These are phyloP conservation scores for Chlamydomonas sphaeroides DNA, from an alignment of 139 green algal genomes.

Conservation along the genomic window DNA sequence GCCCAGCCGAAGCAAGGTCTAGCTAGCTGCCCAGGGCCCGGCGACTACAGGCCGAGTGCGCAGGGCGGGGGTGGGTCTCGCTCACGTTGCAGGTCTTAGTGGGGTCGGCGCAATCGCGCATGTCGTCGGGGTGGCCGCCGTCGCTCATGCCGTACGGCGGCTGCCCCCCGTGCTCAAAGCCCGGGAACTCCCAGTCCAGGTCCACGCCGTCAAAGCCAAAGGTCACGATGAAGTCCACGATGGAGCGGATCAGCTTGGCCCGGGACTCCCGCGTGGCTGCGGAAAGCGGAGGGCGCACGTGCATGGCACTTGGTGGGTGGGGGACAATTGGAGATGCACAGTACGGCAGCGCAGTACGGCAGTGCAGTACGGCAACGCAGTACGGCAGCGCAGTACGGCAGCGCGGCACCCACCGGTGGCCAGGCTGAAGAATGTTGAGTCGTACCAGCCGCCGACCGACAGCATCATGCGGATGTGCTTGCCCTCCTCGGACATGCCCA, in stretches of 20 bases:
- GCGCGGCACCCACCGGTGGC: neutral
- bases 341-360: too few relatives aligned
- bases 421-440: neutral
- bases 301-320: too few relatives aligned
- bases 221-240: neutral
- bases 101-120: neutral
- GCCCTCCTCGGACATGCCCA: neutral
- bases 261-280: neutral
- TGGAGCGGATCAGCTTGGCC: neutral
- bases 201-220: conserved; percentile 21
- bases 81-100: neutral
- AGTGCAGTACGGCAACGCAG: too few relatives aligned
- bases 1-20: too few relatives aligned
- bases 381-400: too few relatives aligned
- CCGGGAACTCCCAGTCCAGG: conserved; percentile 27
- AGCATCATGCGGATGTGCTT: conserved; percentile 5
- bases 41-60: too few relatives aligned
- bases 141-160: neutral
- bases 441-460: conserved; percentile 19
- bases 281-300: too few relatives aligned
- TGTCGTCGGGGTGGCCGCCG: neutral
- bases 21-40: too few relatives aligned
- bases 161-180: conserved; percentile 14
- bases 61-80: too few relatives aligned
- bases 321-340: too few relatives aligned